Conservation (phyloP, 345 rosid species). For the Fremontodendron californicum region DNA sequence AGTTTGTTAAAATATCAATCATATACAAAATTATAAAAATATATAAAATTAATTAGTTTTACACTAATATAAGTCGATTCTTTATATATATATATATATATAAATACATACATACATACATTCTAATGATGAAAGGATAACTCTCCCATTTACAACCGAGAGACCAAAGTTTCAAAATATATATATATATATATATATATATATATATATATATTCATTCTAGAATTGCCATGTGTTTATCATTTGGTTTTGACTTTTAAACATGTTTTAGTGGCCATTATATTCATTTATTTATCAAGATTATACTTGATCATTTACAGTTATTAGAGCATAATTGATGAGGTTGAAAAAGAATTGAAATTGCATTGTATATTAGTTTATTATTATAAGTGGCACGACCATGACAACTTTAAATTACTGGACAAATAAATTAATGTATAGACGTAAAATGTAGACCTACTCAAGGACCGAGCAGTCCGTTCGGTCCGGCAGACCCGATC, state of each 20-base stretch:
- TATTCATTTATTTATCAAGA: not conserved
- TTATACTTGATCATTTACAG: not conserved
- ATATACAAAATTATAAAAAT: no score
- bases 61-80: no score
- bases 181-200: no score
- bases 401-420: no score
- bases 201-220: not conserved
- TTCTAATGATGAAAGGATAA: not conserved
- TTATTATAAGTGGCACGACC: not conserved
- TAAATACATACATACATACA: no score
- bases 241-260: not conserved
- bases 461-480: no score
- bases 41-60: no score
- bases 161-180: not conserved
- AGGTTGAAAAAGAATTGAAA: not conserved
- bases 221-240: not conserved
- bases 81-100: no score
- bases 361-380: not conserved
- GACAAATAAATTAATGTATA: no score
- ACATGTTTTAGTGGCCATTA: not conserved
- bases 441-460: no score
- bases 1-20: no score
- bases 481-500: no score
- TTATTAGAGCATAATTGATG: not conserved
- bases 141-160: not conserved